Evolutionary conservation across 495 filamentous ascomycete genomes (phyloP).

Genomic region (Mytilinidion resinicola): DNA sequence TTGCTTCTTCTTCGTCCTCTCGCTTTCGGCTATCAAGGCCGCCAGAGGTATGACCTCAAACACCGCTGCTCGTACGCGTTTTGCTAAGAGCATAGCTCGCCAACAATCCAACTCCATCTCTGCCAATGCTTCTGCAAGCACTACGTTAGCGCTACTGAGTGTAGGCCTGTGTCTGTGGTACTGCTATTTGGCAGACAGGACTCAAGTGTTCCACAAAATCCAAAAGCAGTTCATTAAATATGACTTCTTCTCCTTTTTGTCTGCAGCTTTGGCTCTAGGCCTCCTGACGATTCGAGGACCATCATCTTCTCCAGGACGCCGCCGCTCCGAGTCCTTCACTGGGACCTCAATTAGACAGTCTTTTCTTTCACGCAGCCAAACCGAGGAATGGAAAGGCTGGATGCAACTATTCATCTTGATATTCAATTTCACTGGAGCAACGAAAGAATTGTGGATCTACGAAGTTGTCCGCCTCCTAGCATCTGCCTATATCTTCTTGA

Average conservation of each 20-base stretch:
- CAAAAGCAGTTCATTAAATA: slow-evolving; percentile 44
- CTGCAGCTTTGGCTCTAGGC: slow-evolving; percentile 34
- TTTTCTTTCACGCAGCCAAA: slow-evolving; percentile 50
- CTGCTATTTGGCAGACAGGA: slow-evolving; percentile 53
- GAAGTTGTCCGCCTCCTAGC: slow-evolving; percentile 49
- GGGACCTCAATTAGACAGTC: slow-evolving; percentile 16
- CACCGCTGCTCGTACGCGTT: not conserved
- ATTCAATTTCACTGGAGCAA: slow-evolving; percentile 53
- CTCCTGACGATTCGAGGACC: slow-evolving; percentile 36
- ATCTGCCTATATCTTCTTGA: slow-evolving; percentile 57
- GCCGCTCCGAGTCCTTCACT: not conserved
- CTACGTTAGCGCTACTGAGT: slow-evolving; percentile 29
- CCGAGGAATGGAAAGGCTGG: slow-evolving; percentile 61
- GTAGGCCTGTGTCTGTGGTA: slow-evolving; percentile 41
- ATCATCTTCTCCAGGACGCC: slow-evolving; percentile 2
- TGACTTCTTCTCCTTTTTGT: slow-evolving; percentile 40
- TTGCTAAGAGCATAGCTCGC: slow-evolving; percentile 6
- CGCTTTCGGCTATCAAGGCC: slow-evolving; percentile 23
- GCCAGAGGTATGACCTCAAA: not conserved
- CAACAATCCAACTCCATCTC: slow-evolving; percentile 14
- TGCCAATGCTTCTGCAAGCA: slow-evolving; percentile 19
- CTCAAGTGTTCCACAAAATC: slow-evolving; percentile 49
- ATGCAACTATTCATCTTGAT: slow-evolving; percentile 55
- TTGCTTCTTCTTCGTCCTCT: slow-evolving; percentile 31
- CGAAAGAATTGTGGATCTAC: slow-evolving; percentile 47